phyloP scores from a whole-genome alignment of 805 yeast genomes.

The Zygosaccharomyces bisporus region DNA sequence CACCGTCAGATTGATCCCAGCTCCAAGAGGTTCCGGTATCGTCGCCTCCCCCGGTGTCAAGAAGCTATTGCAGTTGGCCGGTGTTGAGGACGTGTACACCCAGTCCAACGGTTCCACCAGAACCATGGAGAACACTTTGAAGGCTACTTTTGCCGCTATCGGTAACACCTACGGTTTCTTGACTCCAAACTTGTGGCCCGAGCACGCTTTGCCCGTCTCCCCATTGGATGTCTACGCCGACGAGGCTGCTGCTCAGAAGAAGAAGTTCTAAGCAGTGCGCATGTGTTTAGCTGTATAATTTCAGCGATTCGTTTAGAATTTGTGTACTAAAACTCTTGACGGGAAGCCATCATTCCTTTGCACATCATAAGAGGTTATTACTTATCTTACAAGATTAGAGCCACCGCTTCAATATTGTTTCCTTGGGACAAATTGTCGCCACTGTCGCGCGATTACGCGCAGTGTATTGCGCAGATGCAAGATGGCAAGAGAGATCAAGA shows the following conservation, averaged over 20 bases:
- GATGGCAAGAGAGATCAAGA: too few species aligned
- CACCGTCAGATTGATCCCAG: constrained; percentile 96
- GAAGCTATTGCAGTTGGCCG: constrained; percentile 98
- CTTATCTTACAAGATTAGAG: too few species aligned
- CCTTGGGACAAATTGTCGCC: too few species aligned
- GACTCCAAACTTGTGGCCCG: constrained; percentile 98
- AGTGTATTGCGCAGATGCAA: too few species aligned
- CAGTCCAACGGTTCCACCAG: constrained; percentile 98
- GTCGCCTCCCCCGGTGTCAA: constrained; percentile 99
- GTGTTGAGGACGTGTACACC: constrained; percentile 99
- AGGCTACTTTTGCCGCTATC: constrained; percentile 98
- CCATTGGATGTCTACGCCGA: constrained; percentile 95
- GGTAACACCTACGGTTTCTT: constrained; percentile 99
- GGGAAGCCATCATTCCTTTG: neutral
- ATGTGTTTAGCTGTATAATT: constrained; percentile 2
- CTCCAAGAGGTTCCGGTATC: constrained; percentile 99
- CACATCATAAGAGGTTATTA: too few species aligned
- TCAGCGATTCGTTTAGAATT: neutral
- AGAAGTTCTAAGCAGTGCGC: constrained; percentile 58
- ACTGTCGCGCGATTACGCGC: too few species aligned
- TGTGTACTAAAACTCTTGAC: constrained; percentile 9
- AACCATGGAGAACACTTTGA: constrained; percentile 99
- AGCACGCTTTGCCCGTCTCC: constrained; percentile 76
- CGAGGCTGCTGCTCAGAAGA: constrained; percentile 71
- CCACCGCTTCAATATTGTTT: too few species aligned